These are phyloP conservation scores for Stevia rebaudiana DNA, from an alignment of 140 eudicot genomes.

Conservation along the genomic window DNA sequence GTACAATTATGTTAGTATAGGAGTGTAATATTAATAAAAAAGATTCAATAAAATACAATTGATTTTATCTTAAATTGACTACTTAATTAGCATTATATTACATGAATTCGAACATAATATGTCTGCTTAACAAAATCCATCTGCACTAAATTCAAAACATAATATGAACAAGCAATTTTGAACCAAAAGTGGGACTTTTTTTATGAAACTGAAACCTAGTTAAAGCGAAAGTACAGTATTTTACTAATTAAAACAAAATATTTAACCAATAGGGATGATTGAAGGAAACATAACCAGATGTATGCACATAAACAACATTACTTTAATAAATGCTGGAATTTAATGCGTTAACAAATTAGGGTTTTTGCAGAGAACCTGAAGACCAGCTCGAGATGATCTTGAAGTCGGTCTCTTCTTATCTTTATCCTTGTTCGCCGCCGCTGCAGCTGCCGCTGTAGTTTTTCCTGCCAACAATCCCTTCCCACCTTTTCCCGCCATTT, in stretches of 20 bases:
- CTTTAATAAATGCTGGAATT: background rate
- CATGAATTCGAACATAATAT: background rate
- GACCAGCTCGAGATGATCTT: slow-evolving; percentile 58
- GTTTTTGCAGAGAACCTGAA: slow-evolving; percentile 29
- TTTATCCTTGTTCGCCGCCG: slow-evolving; percentile 37
- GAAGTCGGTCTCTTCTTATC: slow-evolving; percentile 54
- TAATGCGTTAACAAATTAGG: background rate
- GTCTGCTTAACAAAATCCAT: background rate
- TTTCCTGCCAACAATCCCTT: slow-evolving; percentile 69
- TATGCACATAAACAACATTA: background rate
- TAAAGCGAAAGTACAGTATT: too few relatives aligned
- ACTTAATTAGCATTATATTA: background rate
- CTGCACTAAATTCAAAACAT: background rate
- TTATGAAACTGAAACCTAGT: background rate
- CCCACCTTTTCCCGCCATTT: slow-evolving; percentile 87
- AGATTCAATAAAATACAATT: background rate
- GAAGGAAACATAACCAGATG: background rate
- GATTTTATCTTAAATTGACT: background rate
- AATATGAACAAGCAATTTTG: background rate
- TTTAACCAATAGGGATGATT: background rate
- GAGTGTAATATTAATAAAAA: too few relatives aligned
- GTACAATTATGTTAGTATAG: too few relatives aligned
- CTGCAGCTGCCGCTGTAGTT: slow-evolving; percentile 46
- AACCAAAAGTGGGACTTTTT: background rate
- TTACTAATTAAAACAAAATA: too few relatives aligned